These are phyloP conservation scores for Phascolomyces articulosus DNA, from an alignment of 371 early-diverging fungal species.

Conservation along the genomic window DNA sequence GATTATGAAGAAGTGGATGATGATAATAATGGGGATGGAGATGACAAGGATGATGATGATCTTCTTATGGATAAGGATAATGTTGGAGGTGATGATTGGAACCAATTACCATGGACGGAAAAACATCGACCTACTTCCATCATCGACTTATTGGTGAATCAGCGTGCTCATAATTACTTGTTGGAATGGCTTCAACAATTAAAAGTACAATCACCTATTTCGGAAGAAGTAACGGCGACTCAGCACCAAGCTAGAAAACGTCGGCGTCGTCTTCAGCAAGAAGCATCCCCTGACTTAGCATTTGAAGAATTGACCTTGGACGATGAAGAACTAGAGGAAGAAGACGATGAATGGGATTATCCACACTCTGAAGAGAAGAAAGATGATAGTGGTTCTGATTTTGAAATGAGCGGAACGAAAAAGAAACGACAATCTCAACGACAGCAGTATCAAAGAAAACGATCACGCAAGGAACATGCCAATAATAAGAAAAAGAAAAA, in stretches of 20 bases:
- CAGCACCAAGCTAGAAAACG: no score
- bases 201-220: constrained; percentile 13
- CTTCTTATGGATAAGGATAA: no score
- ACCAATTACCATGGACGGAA: constrained; percentile 28
- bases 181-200: constrained; percentile 29
- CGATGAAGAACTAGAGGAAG: not conserved
- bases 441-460: no score
- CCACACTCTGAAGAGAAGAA: not conserved
- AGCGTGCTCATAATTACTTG: constrained; percentile 14
- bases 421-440: not conserved
- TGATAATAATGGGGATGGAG: not conserved
- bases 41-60: not conserved
- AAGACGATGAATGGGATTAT: constrained; percentile 1
- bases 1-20: not conserved
- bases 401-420: not conserved
- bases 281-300: not conserved
- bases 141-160: constrained; percentile 19
- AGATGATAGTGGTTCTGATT: constrained; percentile 11
- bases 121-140: constrained; percentile 31
- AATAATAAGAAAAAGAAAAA: not conserved
- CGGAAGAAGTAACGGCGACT: not conserved
- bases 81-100: not conserved
- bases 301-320: constrained; percentile 2
- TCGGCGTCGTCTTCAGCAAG: no score
- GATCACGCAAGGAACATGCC: constrained; percentile 7